A percentile compares a stretch with the other conserved stretches of the same genome.
Conservation (phyloP, 169 alveolate species). For the Cryptosporidium ubiquitum region DNA sequence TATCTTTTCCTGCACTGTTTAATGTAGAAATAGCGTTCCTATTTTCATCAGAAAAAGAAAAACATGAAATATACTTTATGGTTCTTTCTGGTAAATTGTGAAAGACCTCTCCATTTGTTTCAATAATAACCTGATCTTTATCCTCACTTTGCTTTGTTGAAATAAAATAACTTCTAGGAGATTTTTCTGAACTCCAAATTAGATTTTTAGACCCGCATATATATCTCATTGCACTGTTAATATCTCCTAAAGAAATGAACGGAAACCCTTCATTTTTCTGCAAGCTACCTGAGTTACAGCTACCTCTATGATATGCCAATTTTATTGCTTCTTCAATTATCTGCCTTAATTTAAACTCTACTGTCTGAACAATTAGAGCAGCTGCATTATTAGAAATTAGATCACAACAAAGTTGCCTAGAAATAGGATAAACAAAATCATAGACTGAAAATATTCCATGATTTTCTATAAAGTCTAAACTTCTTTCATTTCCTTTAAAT, state of each 20-base stretch:
- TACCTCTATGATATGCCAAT: conserved; percentile 49
- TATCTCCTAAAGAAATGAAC: conserved; percentile 31
- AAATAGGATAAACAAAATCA: conserved; percentile 65
- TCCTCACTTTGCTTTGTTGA: not conserved
- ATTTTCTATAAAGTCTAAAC: not conserved
- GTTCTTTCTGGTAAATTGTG: conserved; percentile 49
- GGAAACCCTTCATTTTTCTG: not conserved
- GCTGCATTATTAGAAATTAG: conserved; percentile 51
- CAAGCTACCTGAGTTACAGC: not conserved
- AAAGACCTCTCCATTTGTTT: conserved; percentile 29
- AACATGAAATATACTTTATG: conserved; percentile 29
- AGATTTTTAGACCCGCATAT: conserved; percentile 43
- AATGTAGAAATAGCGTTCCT: too few species aligned
- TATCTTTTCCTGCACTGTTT: not conserved
- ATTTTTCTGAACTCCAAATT: conserved; percentile 52
- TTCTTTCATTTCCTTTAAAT: not conserved
- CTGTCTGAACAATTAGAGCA: conserved; percentile 11
- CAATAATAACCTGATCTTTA: not conserved
- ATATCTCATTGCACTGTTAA: conserved; percentile 56
- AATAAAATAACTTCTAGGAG: conserved; percentile 22
- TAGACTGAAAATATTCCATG: conserved; percentile 18
- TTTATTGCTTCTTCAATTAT: conserved; percentile 59
- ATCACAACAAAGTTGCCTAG: conserved; percentile 67
- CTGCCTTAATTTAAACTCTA: conserved; percentile 61
- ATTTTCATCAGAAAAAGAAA: not conserved